These are phyloP conservation scores for Elymus sibiricus DNA, from an alignment of 176 grass and related monocot genomes.

Conservation along the genomic window DNA sequence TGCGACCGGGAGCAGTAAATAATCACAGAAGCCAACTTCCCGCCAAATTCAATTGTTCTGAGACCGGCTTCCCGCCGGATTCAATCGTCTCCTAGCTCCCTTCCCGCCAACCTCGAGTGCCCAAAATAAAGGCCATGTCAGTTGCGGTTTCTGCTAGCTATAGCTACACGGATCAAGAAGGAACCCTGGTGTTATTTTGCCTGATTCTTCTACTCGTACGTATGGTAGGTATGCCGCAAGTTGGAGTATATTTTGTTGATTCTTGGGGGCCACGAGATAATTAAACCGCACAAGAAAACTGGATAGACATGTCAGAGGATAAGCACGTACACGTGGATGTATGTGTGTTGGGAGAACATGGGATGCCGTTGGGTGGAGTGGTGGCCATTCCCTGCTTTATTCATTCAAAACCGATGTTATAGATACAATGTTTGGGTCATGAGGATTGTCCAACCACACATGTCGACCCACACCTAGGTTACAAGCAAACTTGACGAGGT, in stretches of 20 bases:
- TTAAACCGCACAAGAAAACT: not conserved
- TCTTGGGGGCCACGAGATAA: constrained; percentile 27
- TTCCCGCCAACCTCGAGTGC: not conserved
- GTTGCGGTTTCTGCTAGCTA: not conserved
- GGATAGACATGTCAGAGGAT: not conserved
- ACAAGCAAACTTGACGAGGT: no score
- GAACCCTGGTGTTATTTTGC: not conserved
- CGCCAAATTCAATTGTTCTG: not conserved
- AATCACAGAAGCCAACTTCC: not conserved
- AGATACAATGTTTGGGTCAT: no score
- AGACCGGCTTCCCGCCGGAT: not conserved
- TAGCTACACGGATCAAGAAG: not conserved
- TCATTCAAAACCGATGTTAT: no score
- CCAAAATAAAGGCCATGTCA: not conserved
- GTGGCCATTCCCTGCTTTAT: no score
- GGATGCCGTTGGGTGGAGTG: no score
- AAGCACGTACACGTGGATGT: not conserved
- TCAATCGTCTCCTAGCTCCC: not conserved
- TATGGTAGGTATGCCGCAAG: not conserved
- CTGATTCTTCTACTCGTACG: not conserved
- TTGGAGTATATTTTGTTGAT: constrained; percentile 32
- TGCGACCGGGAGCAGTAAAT: not conserved
- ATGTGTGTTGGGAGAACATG: no score
- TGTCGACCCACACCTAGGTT: no score
- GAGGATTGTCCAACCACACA: no score